Evolutionary conservation across 2,329 filamentous ascomycete species (phyloP), one percentile per base, ranked within the genome.

Genomic region (Aspergillus sp.): DNA sequence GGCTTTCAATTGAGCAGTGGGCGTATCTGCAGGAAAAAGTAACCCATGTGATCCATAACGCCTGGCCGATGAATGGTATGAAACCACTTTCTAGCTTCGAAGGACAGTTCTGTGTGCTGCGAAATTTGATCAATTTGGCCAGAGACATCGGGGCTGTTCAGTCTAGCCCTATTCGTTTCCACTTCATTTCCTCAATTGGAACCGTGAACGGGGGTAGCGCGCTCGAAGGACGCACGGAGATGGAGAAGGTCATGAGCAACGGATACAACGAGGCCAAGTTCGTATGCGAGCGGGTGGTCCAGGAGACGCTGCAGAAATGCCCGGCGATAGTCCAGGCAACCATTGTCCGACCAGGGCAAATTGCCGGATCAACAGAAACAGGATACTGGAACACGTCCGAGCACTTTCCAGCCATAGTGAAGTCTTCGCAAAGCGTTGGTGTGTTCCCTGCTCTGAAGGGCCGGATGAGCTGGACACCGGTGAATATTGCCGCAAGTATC

Each of bases 301-400:
- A 80, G 49, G 68, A 74, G 50, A 84, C 82, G 0, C 66, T 83
- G 3, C 75, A 78, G 54, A 63, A 69, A n/a, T 66, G 79, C 59
- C 76, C 76, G 0, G 56, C 72, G 0, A 68, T 62, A 1, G 82
- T 84, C 69, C 74, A 73, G 15, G 59, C 78, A 0, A 78, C 76
- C 70, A 68, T 66, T 0, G 76, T 81, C 0, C 75, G 83, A 0
- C 70, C 78, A 0, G 84, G 80, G 0, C 84, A 86, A 65, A 80
- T 86, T 41, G 73, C 82, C 1, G 84, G 84, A 0, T 80, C 77
- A 0, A 76, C 64, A 3, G 72, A 56, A 0, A 83, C 70, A 54
- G 83, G 82, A 0, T 80, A 79, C 62, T 86, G 83, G 84, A 86
- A 85, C 60, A 69, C 76, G 0, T 72, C 74, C 27, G 82, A 85